phyloP scores from a whole-genome alignment of 768 basidiomycete species.

The Pisolithus albus region DNA sequence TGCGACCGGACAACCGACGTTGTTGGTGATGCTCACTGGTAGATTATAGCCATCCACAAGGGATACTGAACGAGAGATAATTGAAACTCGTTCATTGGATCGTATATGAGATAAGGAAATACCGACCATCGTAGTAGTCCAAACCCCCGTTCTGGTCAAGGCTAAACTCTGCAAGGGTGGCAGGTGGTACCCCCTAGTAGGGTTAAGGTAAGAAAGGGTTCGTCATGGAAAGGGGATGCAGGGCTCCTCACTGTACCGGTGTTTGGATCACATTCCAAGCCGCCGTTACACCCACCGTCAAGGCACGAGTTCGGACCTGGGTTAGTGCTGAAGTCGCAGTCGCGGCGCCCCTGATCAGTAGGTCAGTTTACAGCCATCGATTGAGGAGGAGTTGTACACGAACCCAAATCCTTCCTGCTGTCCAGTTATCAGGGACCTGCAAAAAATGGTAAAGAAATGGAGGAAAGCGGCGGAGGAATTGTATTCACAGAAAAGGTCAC shows the following conservation, averaged over 20 bases:
- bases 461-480: neutral
- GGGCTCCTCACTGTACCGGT: constrained; percentile 37
- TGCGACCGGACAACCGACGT: constrained; percentile 46
- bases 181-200: constrained; percentile 51
- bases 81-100: neutral
- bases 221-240: too few relatives aligned
- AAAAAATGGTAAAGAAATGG: neutral
- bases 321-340: constrained; percentile 49
- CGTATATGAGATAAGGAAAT: neutral
- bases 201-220: neutral
- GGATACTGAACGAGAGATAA: constrained; percentile 34
- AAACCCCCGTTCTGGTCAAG: constrained; percentile 33
- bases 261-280: constrained; percentile 45
- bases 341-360: constrained; percentile 33
- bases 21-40: constrained; percentile 48
- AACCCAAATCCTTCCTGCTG: constrained; percentile 54
- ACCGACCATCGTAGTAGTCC: constrained; percentile 52
- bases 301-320: constrained; percentile 47
- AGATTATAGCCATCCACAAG: constrained; percentile 56
- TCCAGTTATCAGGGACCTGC: constrained; percentile 53
- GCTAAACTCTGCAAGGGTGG: constrained; percentile 56
- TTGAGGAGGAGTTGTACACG: neutral
- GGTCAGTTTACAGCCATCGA: neutral
- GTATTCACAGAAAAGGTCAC: constrained; percentile 7
- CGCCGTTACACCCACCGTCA: constrained; percentile 58